A percentile compares a stretch with the other conserved stretches of the same genome.
Evolutionary conservation across 2,329 filamentous ascomycete genomes (phyloP).

Genomic region (Nigrospora osmanthi): DNA sequence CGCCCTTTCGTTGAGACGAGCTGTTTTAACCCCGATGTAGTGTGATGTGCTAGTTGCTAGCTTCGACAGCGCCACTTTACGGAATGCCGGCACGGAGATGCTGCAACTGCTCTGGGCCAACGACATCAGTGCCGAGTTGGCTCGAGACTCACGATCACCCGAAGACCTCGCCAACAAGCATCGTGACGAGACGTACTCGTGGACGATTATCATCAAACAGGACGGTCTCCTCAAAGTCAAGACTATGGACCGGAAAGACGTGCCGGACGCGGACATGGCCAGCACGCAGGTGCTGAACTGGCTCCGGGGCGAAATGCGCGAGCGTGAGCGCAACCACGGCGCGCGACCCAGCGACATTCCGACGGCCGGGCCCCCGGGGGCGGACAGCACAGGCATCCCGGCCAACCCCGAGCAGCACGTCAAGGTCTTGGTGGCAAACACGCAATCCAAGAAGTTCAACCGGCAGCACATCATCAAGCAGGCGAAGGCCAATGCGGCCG

Average conservation of each 20-base stretch:
- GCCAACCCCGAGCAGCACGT: constrained; percentile 60
- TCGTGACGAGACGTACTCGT: constrained; percentile 70
- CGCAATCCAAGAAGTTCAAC: constrained; percentile 86
- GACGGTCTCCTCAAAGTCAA: constrained; percentile 72
- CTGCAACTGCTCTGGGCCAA: constrained; percentile 74
- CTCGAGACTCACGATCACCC: constrained; percentile 67
- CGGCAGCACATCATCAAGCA: constrained; percentile 80
- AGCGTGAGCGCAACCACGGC: constrained; percentile 48
- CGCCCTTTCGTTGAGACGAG: not conserved
- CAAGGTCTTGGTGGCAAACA: constrained; percentile 74
- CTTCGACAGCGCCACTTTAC: constrained; percentile 70
- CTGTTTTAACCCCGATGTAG: constrained; percentile 26
- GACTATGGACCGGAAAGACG: constrained; percentile 67
- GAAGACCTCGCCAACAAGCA: constrained; percentile 75
- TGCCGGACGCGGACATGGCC: constrained; percentile 67
- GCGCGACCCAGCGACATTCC: constrained; percentile 14
- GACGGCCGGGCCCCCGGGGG: constrained; percentile 5
- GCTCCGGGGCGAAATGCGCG: constrained; percentile 74
- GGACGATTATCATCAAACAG: constrained; percentile 83
- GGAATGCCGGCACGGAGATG: constrained; percentile 68
- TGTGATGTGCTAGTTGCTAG: constrained; percentile 88
- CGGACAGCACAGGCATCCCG: constrained; percentile 12
- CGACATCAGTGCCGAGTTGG: constrained; percentile 82
- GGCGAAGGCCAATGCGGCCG: constrained; percentile 50
- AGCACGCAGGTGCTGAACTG: constrained; percentile 67